These are phyloP conservation scores for Sicyos baderoa DNA, from an alignment of 306 rosid genomes.

Conservation along the genomic window DNA sequence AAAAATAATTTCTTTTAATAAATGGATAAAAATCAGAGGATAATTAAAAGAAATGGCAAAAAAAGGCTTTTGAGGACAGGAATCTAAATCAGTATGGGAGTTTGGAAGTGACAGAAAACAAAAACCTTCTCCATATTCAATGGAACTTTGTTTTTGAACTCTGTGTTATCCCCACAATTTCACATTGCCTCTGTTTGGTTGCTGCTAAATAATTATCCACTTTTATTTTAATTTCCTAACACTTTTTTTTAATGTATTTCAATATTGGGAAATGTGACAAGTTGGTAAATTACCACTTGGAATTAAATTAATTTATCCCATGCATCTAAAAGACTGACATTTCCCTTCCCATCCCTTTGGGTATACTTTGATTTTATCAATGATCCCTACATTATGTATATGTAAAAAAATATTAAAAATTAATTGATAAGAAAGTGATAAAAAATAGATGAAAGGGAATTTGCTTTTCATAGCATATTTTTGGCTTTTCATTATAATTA, in stretches of 20 bases:
- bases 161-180: background rate
- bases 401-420: too few relatives aligned
- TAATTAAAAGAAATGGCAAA: background rate
- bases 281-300: background rate
- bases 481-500: too few relatives aligned
- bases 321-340: background rate
- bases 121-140: constrained; percentile 11
- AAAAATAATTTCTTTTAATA: too few relatives aligned
- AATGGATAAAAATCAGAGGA: background rate
- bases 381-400: too few relatives aligned
- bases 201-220: background rate
- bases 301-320: background rate
- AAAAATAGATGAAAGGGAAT: too few relatives aligned
- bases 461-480: too few relatives aligned
- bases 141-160: background rate
- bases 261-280: background rate
- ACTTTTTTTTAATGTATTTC: background rate
- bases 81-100: too few relatives aligned
- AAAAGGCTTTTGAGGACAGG: too few relatives aligned
- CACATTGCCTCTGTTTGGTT: background rate
- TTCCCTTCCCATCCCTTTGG: background rate
- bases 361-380: too few relatives aligned
- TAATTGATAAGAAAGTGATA: too few relatives aligned
- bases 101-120: too few relatives aligned
- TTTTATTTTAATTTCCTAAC: background rate